Evolutionary conservation across 208 protist genomes (phyloP).

Genomic region (Borovskyia barvae): DNA sequence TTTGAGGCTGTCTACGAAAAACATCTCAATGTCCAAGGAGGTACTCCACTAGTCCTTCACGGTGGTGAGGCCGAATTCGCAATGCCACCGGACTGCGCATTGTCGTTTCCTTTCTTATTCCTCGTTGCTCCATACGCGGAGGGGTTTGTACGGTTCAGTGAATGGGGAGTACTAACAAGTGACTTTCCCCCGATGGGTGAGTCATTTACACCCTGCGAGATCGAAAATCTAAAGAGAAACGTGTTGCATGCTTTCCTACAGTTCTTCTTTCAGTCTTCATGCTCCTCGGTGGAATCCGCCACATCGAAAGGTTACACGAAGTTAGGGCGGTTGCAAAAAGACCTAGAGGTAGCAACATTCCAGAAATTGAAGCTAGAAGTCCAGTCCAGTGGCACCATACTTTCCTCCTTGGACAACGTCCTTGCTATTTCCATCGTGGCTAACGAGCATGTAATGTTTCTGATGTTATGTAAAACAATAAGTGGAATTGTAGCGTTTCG

Average conservation of each 20-base stretch:
- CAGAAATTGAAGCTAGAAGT: constrained; percentile 30
- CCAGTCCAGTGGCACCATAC: not conserved
- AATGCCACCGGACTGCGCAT: constrained; percentile 10
- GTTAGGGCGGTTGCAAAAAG: constrained; percentile 34
- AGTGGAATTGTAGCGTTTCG: constrained; percentile 42
- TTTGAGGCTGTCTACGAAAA: constrained; percentile 61
- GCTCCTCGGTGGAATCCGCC: constrained; percentile 5
- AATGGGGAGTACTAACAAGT: constrained; percentile 23
- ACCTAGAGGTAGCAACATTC: constrained; percentile 55
- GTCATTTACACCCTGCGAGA: constrained; percentile 15
- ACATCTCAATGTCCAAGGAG: constrained; percentile 29
- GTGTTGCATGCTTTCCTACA: constrained; percentile 35
- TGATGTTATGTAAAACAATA: constrained; percentile 23
- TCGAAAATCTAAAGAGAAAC: constrained; percentile 16
- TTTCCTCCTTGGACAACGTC: constrained; percentile 8
- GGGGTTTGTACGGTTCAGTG: constrained; percentile 56
- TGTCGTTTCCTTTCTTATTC: constrained; percentile 77
- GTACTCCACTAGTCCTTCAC: not conserved
- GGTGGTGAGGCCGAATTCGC: not conserved
- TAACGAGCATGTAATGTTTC: not conserved
- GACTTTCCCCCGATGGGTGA: constrained; percentile 15
- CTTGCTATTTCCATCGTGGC: not conserved
- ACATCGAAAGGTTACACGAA: constrained; percentile 10
- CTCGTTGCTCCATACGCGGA: constrained; percentile 67
- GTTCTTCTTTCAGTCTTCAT: constrained; percentile 47